These are phyloP conservation scores for Ehretia macrophylla DNA, from an alignment of 257 asterid genomes.

Conservation along the genomic window DNA sequence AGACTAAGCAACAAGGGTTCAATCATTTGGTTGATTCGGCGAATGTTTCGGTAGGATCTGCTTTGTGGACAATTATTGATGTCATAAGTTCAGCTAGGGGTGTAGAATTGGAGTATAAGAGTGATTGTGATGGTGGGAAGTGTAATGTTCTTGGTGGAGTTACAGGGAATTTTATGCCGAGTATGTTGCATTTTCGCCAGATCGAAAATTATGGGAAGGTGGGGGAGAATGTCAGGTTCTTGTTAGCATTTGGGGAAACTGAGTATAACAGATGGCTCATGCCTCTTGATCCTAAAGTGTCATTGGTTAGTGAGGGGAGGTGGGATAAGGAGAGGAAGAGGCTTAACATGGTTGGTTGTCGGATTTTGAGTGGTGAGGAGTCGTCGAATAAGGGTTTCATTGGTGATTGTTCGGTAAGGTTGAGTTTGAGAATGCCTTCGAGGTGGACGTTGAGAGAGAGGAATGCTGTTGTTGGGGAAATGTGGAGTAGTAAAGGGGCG, in stretches of 20 bases:
- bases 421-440: constrained; percentile 68
- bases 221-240: constrained; percentile 63
- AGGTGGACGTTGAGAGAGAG: constrained; percentile 68
- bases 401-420: constrained; percentile 68
- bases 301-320: constrained; percentile 73
- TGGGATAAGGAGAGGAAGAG: constrained; percentile 62
- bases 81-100: constrained; percentile 32
- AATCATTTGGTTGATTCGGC: constrained; percentile 32
- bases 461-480: constrained; percentile 59
- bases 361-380: constrained; percentile 43
- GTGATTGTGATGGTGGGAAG: constrained; percentile 51
- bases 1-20: constrained; percentile 41
- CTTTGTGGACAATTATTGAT: constrained; percentile 31
- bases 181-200: constrained; percentile 35
- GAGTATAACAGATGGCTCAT: constrained; percentile 25
- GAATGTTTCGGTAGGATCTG: constrained; percentile 42
- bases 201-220: constrained; percentile 43
- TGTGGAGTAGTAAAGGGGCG: constrained; percentile 63
- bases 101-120: constrained; percentile 44
- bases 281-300: constrained; percentile 48
- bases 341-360: constrained; percentile 83
- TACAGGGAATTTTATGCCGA: constrained; percentile 34
- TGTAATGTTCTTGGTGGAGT: constrained; percentile 54
- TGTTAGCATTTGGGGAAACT: constrained; percentile 48
- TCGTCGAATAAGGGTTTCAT: constrained; percentile 23